These are phyloP conservation scores for Pseudogymnoascus sp. DNA, from an alignment of 2,329 filamentous ascomycete species.

Conservation along the genomic window DNA sequence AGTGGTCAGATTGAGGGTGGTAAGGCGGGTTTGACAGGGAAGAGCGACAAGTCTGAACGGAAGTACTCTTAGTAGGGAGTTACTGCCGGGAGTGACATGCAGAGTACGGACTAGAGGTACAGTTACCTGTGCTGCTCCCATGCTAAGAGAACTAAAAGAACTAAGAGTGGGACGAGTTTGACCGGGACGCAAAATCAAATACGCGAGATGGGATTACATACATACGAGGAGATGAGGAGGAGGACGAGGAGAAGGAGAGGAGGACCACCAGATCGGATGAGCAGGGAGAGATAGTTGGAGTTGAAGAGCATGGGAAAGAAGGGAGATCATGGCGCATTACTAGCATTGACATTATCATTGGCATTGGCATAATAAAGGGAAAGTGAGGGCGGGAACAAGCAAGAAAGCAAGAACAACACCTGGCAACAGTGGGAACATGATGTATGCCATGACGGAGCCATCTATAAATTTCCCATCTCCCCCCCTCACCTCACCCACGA, in stretches of 20 bases:
- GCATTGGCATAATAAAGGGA: not conserved
- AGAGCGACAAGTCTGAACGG: not conserved
- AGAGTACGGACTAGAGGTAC: not conserved
- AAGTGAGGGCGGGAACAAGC: too few species aligned
- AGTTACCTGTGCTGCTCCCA: not conserved
- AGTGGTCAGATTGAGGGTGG: not conserved
- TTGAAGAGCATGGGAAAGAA: not conserved
- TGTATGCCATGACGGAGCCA: not conserved
- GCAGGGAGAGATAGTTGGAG: not conserved
- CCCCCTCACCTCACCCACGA: not conserved
- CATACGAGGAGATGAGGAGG: too few species aligned
- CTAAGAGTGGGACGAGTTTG: not conserved
- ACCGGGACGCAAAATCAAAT: not conserved
- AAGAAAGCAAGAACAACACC: not conserved
- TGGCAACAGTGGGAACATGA: not conserved
- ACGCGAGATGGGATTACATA: not conserved
- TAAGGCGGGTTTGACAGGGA: not conserved
- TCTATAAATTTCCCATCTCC: not conserved
- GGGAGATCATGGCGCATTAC: not conserved
- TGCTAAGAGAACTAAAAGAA: too few species aligned
- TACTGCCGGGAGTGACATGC: not conserved
- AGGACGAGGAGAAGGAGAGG: not conserved
- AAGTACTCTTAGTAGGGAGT: not conserved
- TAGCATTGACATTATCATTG: not conserved
- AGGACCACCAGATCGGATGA: not conserved